These are phyloP conservation scores for Bipolaris oryzae DNA, from an alignment of 2,329 filamentous ascomycete species.

Conservation along the genomic window DNA sequence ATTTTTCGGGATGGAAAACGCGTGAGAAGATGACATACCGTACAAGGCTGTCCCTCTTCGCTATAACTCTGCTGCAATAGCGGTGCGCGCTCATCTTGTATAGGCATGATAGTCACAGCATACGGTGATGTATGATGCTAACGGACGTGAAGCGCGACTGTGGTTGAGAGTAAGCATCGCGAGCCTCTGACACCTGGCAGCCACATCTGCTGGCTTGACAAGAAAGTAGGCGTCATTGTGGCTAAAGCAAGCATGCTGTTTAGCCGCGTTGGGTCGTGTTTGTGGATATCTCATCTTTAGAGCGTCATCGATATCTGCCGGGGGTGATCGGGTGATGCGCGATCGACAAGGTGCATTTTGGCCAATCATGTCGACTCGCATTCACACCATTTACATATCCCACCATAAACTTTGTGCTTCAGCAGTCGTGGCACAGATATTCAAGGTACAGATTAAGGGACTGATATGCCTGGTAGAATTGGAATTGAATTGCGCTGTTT, in stretches of 20 bases:
- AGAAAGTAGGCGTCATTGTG: slow-evolving; percentile 13
- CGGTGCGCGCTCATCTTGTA: slow-evolving; percentile 47
- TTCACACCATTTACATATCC: too few species aligned
- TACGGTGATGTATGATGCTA: neutral
- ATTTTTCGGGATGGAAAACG: neutral
- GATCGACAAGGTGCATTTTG: neutral
- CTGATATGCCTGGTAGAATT: too few species aligned
- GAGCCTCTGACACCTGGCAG: neutral
- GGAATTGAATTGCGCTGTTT: too few species aligned
- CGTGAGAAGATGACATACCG: slow-evolving; percentile 26
- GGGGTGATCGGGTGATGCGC: slow-evolving; percentile 5
- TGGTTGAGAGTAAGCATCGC: neutral
- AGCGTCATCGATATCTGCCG: slow-evolving; percentile 19
- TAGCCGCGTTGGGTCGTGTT: slow-evolving; percentile 11
- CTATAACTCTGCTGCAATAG: slow-evolving; percentile 44
- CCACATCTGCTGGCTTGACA: neutral
- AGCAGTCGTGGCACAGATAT: too few species aligned
- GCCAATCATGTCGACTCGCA: too few species aligned
- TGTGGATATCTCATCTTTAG: slow-evolving; percentile 4
- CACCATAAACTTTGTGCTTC: too few species aligned
- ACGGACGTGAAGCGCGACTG: neutral
- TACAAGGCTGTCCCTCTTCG: slow-evolving; percentile 41
- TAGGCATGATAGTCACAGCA: slow-evolving; percentile 23
- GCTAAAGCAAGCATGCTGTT: slow-evolving; percentile 1
- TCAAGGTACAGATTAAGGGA: too few species aligned